Evolutionary conservation across 2,329 filamentous ascomycete genomes (phyloP).

Genomic region (Hypoxylon sp.): DNA sequence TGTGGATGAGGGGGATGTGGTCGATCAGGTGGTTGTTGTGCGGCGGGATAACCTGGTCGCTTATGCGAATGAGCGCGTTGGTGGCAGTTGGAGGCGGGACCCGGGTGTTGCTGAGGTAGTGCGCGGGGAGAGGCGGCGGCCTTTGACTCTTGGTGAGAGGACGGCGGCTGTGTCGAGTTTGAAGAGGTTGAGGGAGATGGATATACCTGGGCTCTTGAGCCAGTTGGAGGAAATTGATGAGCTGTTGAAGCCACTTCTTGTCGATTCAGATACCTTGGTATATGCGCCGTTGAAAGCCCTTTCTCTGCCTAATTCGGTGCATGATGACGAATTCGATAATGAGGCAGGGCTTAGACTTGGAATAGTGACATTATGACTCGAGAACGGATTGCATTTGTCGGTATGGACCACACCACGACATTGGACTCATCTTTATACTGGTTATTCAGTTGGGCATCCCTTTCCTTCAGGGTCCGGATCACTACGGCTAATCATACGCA

Average conservation of each 20-base stretch:
- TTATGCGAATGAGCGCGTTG: conserved; percentile 45
- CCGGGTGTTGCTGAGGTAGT: conserved; percentile 47
- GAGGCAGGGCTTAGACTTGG: conserved; percentile 33
- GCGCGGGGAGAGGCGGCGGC: conserved; percentile 50
- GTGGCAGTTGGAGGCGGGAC: conserved; percentile 23
- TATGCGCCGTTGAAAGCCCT: conserved; percentile 25
- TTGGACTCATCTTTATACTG: not conserved
- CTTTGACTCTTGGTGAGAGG: conserved; percentile 51
- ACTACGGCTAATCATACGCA: not conserved
- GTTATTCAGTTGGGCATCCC: not conserved
- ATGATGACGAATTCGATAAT: conserved; percentile 21
- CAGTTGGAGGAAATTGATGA: conserved; percentile 48
- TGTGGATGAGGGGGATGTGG: conserved; percentile 53
- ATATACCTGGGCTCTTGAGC: conserved; percentile 39
- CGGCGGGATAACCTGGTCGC: conserved; percentile 58
- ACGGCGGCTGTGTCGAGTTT: conserved; percentile 48
- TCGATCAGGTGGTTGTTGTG: conserved; percentile 59
- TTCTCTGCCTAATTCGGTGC: conserved; percentile 20
- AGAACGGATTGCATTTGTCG: not conserved
- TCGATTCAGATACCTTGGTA: conserved; percentile 1
- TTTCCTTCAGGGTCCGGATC: not conserved
- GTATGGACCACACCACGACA: not conserved
- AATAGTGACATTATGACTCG: not conserved
- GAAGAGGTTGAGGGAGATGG: conserved; percentile 45
- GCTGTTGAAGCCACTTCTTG: conserved; percentile 45